Evolutionary conservation across 306 rosid species (phyloP), one percentile per base, ranked within the genome.

Genomic region (Casuarina equisetifolia): DNA sequence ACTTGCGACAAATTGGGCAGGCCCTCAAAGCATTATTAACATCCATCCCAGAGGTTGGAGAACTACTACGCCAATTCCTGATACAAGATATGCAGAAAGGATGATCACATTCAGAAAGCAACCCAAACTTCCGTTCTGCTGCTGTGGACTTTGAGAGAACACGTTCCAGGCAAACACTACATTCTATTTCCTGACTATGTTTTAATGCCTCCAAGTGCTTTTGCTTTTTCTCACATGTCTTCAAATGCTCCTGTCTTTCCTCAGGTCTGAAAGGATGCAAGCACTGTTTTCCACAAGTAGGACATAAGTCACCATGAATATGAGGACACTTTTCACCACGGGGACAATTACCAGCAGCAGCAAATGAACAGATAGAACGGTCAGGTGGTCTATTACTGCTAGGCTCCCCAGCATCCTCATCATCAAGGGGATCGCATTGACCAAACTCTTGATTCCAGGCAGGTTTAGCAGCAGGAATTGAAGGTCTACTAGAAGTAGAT

Each of bases 61-160:
- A 91, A 80, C 93, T 96, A 82, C 90, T 87, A 19, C 99, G 97
- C 99, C 99, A 96, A 87, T 96, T 96, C 80, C 99, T 86, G 19
- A 96, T 96, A 80, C 99, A 96, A 49, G 99, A 92, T 76, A 96
- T 79, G 76, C 99, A 96, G 78, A 92, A 96, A 6, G 99, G 97
- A 76, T 96, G 99, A 80, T 96, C 96, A 74, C 99, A 96, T 80
- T 96, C 99, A 11, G 99, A 92, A 53, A 96, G 84, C 81, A 96
- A 67, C 81, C 99, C 99, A 84, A 96, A 96, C 83, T 96, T 96
- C 35, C 97, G 86, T 76, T 96, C 99, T 15, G 94, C 96, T 19
- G 80, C 82, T 2, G 90, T 76, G 54, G 93, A 83, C 91, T 96
- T 96, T 16, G 91, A 96, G 66, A 96, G 91, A 82, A 96, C 96